Base-by-base conservation (phyloP, 2,329 filamentous ascomycete species). In the Botryotinia globosa region DNA sequence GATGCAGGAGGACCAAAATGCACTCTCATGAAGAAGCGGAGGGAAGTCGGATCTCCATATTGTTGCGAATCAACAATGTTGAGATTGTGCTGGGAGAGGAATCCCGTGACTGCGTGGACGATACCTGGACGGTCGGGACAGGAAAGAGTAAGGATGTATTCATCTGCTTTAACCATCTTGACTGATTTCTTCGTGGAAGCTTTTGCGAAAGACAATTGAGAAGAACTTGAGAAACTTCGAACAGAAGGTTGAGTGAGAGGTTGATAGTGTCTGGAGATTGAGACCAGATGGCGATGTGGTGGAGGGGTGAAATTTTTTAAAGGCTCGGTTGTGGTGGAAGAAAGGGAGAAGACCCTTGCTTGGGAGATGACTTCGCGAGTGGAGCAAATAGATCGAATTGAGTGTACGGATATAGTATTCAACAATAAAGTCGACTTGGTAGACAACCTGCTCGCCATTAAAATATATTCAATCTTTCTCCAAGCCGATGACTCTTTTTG, bases 1-100 rank as follows among this genome's bases (percentile, higher is more conserved):
- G 81, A 9, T 16, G 72, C 73, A 16, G 85, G 85, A 74, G 91
- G 88, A 16, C 89, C 91, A 78, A 95, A 95, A 82, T 94, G 92
- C 77, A 95, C 92, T 80, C 93, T 89, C 93, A 96, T 95, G 84
- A 96, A 96, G 85, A 96, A 96, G 73, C 87, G 91, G 80, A 92
- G 84, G 32, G 90, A 92, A 37, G 85, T 87, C 39, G 90, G 88
- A 82, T 95, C 93, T 59, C 90, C 92, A 85, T 93, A 96, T 83
- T 96, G 93, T 83, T 94, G 92, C 76, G 94, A 88, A 83, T 96
- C 92, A 76, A 95, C 85, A 80, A 96, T 93, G 83, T 94, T 96
- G 83, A 94, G 87, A 78, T 89, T 87, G 81, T 92, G 88, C 74
- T 87, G 83, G 64, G 92, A 91, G 75, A 96, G 88, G 77, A 95